Evolutionary conservation across 1,139 yeast genomes (phyloP).

Genomic region (Suhomyces bolitotheri): DNA sequence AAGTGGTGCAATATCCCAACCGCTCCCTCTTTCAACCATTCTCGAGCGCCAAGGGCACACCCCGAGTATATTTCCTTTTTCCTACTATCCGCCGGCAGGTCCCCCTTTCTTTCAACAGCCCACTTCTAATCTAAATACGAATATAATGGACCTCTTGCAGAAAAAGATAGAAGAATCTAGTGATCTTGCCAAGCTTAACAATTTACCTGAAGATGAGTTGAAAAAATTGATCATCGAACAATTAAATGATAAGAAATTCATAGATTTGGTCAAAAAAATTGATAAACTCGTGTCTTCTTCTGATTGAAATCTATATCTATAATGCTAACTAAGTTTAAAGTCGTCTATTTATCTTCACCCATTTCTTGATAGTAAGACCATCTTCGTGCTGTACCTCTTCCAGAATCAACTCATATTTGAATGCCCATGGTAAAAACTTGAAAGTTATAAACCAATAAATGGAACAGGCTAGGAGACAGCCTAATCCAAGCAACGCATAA

Average conservation of each 20-base stretch:
- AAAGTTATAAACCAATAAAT: conserved; percentile 54
- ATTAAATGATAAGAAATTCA: conserved; percentile 13
- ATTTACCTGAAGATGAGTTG: conserved; percentile 6
- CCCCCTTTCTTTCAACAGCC: no score
- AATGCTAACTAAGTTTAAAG: conserved; percentile 6
- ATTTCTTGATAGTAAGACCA: conserved; percentile 54
- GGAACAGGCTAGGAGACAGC: conserved; percentile 32
- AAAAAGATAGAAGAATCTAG: not conserved
- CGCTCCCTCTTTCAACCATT: no score
- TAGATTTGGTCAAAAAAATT: conserved; percentile 13
- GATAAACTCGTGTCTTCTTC: conserved; percentile 12
- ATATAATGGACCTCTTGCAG: not conserved
- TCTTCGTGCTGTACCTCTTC: conserved; percentile 46
- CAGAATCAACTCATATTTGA: conserved; percentile 43
- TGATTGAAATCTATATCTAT: not conserved
- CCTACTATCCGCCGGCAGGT: no score
- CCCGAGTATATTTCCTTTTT: no score
- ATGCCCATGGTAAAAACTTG: conserved; percentile 42
- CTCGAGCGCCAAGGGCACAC: no score
- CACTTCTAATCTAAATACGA: not conserved
- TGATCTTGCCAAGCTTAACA: not conserved
- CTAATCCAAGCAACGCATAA: conserved; percentile 45
- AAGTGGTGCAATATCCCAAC: no score
- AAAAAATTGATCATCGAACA: conserved; percentile 5
- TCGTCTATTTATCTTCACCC: conserved; percentile 38